Conservation (phyloP, 2,329 filamentous ascomycete species). For the Exophiala phaeomuriformis region DNA sequence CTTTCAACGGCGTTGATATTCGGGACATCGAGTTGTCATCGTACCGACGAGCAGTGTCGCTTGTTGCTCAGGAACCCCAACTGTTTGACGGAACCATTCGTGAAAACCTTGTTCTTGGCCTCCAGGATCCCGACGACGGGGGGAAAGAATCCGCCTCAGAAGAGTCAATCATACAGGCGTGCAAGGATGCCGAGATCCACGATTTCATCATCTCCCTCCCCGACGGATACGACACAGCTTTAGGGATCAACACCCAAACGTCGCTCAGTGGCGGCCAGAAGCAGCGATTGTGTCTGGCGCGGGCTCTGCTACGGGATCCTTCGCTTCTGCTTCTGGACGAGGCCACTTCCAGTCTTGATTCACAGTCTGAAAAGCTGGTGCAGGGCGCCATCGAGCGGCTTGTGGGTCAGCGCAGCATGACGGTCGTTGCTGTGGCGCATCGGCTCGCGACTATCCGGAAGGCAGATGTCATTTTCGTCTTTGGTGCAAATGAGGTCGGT, state of each 20-base stretch:
- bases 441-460: conserved; percentile 70
- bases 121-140: conserved; percentile 16
- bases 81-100: conserved; percentile 42
- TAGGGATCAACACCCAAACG: conserved; percentile 43
- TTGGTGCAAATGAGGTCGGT: conserved; percentile 51
- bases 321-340: conserved; percentile 52
- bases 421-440: conserved; percentile 72
- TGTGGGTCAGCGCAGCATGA: conserved; percentile 46
- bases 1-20: conserved; percentile 32
- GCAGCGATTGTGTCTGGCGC: conserved; percentile 50
- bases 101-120: conserved; percentile 44
- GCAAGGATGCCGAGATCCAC: conserved; percentile 46
- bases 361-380: conserved; percentile 58
- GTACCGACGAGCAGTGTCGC: conserved; percentile 32
- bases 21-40: conserved; percentile 27
- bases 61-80: conserved; percentile 40
- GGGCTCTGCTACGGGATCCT: conserved; percentile 48
- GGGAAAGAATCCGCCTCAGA: conserved; percentile 31
- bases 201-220: conserved; percentile 49
- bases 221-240: conserved; percentile 44
- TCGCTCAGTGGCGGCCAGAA: conserved; percentile 50
- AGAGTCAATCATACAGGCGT: conserved; percentile 41
- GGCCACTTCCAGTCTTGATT: conserved; percentile 55
- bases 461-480: conserved; percentile 71
- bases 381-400: conserved; percentile 60